Conservation (phyloP, 331 rosid genomes). For the Arachis monticola region DNA sequence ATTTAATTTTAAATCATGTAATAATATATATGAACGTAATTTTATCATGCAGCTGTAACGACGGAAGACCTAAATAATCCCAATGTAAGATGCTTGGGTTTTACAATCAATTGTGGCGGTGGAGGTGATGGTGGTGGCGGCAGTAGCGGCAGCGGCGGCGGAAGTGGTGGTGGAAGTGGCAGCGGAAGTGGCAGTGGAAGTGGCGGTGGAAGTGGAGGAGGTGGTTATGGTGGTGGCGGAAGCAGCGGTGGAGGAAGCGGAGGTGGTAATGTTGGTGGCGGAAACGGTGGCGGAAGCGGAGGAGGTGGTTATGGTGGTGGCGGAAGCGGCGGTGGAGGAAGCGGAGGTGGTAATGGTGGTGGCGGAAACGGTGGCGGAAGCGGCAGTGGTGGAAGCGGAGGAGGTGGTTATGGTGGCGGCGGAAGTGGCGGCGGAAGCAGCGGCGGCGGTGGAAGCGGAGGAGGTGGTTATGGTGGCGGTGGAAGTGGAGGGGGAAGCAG, state of each 20-base stretch:
- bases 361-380: background rate
- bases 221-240: background rate
- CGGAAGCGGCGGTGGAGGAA: background rate
- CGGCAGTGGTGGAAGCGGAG: background rate
- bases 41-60: constrained; percentile 18
- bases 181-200: background rate
- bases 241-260: background rate
- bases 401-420: background rate
- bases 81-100: background rate
- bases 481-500: background rate
- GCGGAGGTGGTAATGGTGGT: background rate
- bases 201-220: too few relatives aligned
- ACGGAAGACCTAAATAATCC: background rate
- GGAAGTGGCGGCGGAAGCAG: background rate
- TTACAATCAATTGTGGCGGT: too few relatives aligned
- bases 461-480: background rate
- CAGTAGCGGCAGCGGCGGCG: background rate
- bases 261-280: background rate
- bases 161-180: too few relatives aligned
- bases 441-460: background rate
- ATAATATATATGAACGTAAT: background rate
- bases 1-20: too few relatives aligned
- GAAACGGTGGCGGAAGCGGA: background rate
- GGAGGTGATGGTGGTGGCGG: background rate
- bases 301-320: background rate